A percentile compares a stretch with the other conserved stretches of the same genome.
These are phyloP conservation scores for Paecilomyces niveus DNA, from an alignment of 2,329 filamentous ascomycete species.

Conservation along the genomic window DNA sequence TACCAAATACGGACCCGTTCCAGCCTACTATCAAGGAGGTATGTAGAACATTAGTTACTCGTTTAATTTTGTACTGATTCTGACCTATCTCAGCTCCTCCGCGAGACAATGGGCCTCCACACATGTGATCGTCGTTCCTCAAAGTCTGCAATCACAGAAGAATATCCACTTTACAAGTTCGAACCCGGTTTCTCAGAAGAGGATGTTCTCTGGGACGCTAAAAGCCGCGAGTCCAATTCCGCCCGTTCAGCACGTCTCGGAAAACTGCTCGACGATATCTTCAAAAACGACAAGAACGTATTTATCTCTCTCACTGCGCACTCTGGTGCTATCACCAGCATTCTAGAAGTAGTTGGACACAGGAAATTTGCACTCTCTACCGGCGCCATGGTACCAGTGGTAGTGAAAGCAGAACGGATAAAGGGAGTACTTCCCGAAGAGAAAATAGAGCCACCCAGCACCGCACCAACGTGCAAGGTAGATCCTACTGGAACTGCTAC, in stretches of 20 bases:
- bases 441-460: conserved; percentile 17
- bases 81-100: conserved; percentile 33
- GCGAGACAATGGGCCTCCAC: conserved; percentile 55
- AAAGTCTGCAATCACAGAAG: conserved; percentile 39
- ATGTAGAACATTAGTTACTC: conserved; percentile 1
- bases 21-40: conserved; percentile 52
- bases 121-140: conserved; percentile 54
- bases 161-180: conserved; percentile 46
- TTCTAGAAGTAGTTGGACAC: conserved; percentile 43
- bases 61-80: not conserved
- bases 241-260: conserved; percentile 42
- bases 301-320: conserved; percentile 53
- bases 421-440: conserved; percentile 10
- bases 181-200: conserved; percentile 48
- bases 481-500: conserved; percentile 1
- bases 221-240: conserved; percentile 42
- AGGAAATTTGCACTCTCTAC: conserved; percentile 41
- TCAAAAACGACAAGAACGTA: conserved; percentile 38
- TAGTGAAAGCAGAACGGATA: conserved; percentile 38
- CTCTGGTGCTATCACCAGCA: conserved; percentile 51
- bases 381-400: conserved; percentile 45
- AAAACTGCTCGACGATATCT: conserved; percentile 48
- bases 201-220: conserved; percentile 47
- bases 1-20: conserved; percentile 43
- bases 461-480: conserved; percentile 15